A percentile compares a stretch with the other conserved stretches of the same genome.
Evolutionary conservation across 345 rosid genomes (phyloP).

Genomic region (Camelina neglecta): DNA sequence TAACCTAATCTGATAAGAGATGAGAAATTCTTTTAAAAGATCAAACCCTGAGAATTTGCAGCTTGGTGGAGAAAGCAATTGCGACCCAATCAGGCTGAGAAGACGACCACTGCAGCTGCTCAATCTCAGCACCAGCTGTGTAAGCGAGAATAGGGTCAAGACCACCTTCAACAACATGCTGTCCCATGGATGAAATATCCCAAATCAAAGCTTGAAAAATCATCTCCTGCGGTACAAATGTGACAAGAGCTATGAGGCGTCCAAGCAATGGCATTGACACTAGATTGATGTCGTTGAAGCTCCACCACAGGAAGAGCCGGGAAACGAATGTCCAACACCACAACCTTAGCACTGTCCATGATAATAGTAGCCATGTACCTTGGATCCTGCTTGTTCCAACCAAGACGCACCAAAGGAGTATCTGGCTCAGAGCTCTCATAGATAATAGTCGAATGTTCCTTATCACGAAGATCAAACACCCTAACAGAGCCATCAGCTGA

Average conservation of each 20-base stretch:
- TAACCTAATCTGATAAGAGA: slow-evolving; percentile 13
- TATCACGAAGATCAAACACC: slow-evolving; percentile 86
- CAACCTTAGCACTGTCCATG: slow-evolving; percentile 95
- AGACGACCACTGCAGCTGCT: slow-evolving; percentile 97
- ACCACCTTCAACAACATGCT: slow-evolving; percentile 87
- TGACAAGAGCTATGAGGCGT: slow-evolving; percentile 99
- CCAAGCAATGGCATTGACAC: slow-evolving; percentile 96
- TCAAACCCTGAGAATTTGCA: slow-evolving; percentile 97
- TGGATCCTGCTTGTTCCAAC: slow-evolving; percentile 99
- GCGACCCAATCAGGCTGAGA: slow-evolving; percentile 99
- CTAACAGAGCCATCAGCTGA: slow-evolving; percentile 94
- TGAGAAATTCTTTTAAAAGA: not conserved
- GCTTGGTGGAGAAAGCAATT: slow-evolving; percentile 88
- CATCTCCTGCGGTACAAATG: slow-evolving; percentile 96
- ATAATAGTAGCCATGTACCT: slow-evolving; percentile 96
- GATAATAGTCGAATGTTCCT: slow-evolving; percentile 90
- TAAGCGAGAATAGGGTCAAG: slow-evolving; percentile 94
- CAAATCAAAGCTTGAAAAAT: slow-evolving; percentile 95
- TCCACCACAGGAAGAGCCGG: slow-evolving; percentile 94
- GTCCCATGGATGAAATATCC: slow-evolving; percentile 95
- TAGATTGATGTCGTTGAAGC: slow-evolving; percentile 87
- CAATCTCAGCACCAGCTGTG: slow-evolving; percentile 95
- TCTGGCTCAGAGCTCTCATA: slow-evolving; percentile 96
- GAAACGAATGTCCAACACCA: slow-evolving; percentile 87
- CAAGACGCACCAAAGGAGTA: slow-evolving; percentile 86